Percentiles rank a stretch among this genome's conserved stretches.
These are phyloP conservation scores for Eucalyptus cloeziana DNA, from an alignment of 345 rosid species.

Conservation along the genomic window DNA sequence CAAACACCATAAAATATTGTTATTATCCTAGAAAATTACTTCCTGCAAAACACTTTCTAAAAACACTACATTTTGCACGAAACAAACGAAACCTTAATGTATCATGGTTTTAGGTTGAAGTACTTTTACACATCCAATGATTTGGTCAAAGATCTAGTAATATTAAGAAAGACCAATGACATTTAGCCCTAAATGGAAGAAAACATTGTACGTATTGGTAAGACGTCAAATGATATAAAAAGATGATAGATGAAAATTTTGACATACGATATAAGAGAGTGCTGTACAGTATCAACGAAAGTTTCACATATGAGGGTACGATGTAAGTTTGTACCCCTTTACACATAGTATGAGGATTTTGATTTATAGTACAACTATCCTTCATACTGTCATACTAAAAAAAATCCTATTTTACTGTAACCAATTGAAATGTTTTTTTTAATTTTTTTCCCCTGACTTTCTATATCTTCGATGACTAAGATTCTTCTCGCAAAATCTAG, in stretches of 20 bases:
- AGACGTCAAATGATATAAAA: too few species aligned
- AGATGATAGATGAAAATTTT: too few species aligned
- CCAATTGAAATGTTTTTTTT: neutral
- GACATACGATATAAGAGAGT: neutral
- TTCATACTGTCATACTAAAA: neutral
- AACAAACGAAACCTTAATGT: neutral
- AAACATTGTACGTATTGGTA: neutral
- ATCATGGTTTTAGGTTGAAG: neutral
- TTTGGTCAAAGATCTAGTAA: neutral
- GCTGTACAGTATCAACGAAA: too few species aligned
- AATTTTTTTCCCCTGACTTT: too few species aligned
- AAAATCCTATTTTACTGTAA: too few species aligned
- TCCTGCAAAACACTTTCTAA: too few species aligned
- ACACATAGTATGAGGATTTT: too few species aligned
- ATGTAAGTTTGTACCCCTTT: neutral
- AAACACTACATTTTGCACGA: rapidly evolving
- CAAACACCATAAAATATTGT: too few species aligned
- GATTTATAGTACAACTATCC: neutral
- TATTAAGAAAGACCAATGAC: neutral
- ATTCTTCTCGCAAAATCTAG: neutral
- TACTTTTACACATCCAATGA: neutral
- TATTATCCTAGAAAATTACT: too few species aligned
- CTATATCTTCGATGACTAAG: neutral
- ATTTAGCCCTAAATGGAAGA: neutral
- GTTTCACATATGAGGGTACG: neutral